These are phyloP conservation scores for Asparagopsis taxiformis DNA, from an alignment of 31 red algal genomes.

Conservation along the genomic window DNA sequence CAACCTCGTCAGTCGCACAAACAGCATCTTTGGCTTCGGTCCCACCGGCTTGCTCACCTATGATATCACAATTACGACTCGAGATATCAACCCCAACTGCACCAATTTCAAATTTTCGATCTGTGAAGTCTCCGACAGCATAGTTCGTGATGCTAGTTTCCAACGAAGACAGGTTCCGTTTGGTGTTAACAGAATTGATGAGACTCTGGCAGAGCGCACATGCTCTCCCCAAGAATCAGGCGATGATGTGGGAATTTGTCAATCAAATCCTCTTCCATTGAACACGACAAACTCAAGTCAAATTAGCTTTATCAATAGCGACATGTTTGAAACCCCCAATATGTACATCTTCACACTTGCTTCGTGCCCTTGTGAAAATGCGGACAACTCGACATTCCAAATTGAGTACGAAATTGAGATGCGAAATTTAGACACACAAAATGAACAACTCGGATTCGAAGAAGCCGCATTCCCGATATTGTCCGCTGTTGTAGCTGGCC, in stretches of 20 bases:
- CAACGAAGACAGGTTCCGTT: neutral
- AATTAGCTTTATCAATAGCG: neutral
- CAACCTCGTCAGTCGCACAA: neutral
- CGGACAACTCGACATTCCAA: neutral
- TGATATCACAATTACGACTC: neutral
- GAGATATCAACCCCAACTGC: neutral
- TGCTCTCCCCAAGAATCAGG: neutral
- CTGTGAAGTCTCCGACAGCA: neutral
- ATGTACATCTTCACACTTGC: neutral
- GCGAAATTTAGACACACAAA: neutral
- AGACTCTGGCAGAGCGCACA: neutral
- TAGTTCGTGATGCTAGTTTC: neutral
- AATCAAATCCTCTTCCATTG: neutral
- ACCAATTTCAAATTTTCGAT: neutral
- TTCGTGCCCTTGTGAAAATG: neutral
- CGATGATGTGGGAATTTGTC: neutral
- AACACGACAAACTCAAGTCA: neutral
- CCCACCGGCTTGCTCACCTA: neutral
- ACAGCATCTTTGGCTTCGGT: neutral
- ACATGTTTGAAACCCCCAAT: neutral
- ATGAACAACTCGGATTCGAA: conserved; percentile 20
- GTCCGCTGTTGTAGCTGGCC: neutral
- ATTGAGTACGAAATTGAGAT: neutral
- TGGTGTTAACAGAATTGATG: neutral
- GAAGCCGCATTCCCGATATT: conserved; percentile 13